A percentile compares a stretch with the other conserved stretches of the same genome.
Evolutionary conservation across 768 basidiomycete genomes (phyloP).

Genomic region (Collybia mongolica): DNA sequence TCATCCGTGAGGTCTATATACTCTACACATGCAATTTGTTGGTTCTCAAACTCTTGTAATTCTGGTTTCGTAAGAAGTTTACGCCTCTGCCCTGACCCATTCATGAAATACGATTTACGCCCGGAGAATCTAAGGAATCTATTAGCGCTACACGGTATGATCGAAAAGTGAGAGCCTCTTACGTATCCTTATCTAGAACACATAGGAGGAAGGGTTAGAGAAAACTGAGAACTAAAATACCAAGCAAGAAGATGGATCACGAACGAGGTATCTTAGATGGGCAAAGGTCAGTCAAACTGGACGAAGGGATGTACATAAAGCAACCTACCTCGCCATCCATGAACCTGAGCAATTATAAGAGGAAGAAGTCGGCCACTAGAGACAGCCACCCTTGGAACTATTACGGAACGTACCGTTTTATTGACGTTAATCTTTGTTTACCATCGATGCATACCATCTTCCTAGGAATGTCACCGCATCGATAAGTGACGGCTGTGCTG

Average conservation of each 20-base stretch:
- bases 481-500: conserved; percentile 32
- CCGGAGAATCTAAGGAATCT: too few species aligned
- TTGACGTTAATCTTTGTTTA: conserved; percentile 71
- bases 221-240: neutral
- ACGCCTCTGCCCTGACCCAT: conserved; percentile 15
- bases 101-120: conserved; percentile 21
- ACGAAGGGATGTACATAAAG: neutral
- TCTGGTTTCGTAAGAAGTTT: conserved; percentile 14
- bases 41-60: conserved; percentile 38
- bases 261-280: neutral
- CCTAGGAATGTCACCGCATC: conserved; percentile 8
- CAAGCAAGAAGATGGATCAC: neutral
- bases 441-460: conserved; percentile 66
- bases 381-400: neutral
- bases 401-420: conserved; percentile 41
- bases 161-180: neutral
- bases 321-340: conserved; percentile 52
- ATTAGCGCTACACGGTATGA: neutral
- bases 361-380: neutral
- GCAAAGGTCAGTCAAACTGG: neutral
- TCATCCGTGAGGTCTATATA: conserved; percentile 46
- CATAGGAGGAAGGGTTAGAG: neutral
- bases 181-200: conserved; percentile 1
- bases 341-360: conserved; percentile 36
- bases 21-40: conserved; percentile 52